A percentile compares a stretch with the other conserved stretches of the same genome.
Conservation (phyloP, 2,329 filamentous ascomycete species). For the Aspergillus spinulosporus region DNA sequence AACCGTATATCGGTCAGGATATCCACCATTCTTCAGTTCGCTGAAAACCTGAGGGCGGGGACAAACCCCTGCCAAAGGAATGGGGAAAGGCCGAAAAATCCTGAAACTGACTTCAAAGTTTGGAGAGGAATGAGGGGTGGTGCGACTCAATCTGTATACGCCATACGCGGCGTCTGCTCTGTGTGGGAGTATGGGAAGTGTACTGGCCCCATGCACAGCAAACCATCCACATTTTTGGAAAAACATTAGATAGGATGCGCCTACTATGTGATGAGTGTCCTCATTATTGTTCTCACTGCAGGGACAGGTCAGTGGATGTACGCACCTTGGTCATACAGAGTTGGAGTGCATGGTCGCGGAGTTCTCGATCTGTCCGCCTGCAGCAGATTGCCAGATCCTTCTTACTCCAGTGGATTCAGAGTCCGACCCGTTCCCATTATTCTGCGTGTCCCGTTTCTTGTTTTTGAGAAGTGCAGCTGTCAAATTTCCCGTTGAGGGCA, state of each 20-base stretch:
- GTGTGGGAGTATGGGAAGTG: background rate
- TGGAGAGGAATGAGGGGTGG: background rate
- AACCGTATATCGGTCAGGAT: background rate
- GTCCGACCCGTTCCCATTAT: background rate
- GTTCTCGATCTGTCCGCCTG: slow-evolving; percentile 23
- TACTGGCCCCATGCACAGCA: background rate
- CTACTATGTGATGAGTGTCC: slow-evolving; percentile 4
- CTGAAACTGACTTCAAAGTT: background rate
- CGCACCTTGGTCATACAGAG: background rate
- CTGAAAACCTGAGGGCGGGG: background rate
- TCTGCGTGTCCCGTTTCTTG: slow-evolving; percentile 14
- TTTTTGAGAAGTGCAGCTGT: slow-evolving; percentile 30
- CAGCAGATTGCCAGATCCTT: slow-evolving; percentile 15
- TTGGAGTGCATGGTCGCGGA: background rate
- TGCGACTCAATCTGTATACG: background rate
- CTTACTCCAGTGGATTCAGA: slow-evolving; percentile 4
- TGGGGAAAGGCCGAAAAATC: background rate
- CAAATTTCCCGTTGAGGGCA: slow-evolving; percentile 31
- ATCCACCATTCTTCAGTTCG: background rate
- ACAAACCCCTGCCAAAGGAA: background rate
- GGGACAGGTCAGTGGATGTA: background rate
- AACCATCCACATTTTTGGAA: background rate
- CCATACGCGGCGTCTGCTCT: background rate
- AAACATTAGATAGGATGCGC: background rate
- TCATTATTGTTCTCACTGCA: background rate